These are phyloP conservation scores for Colletotrichum coccodes DNA, from an alignment of 2,329 filamentous ascomycete genomes.

Conservation along the genomic window DNA sequence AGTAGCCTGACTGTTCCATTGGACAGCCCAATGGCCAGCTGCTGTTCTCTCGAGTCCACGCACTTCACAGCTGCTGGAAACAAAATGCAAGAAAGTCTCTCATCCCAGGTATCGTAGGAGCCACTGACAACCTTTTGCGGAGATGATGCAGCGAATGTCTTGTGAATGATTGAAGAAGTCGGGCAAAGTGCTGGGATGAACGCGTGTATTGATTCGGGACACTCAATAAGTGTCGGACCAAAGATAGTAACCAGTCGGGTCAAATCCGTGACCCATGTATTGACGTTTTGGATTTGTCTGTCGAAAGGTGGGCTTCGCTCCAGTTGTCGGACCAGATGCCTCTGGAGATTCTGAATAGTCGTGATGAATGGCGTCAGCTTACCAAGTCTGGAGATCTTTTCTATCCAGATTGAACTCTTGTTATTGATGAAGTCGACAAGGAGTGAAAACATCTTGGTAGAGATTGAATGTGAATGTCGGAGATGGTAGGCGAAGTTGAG, in stretches of 20 bases:
- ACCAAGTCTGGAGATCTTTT: background rate
- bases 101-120: background rate
- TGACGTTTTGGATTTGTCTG: background rate
- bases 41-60: background rate
- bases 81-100: background rate
- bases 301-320: background rate
- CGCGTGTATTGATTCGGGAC: background rate
- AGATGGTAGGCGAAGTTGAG: slow-evolving; percentile 11
- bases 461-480: background rate
- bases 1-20: background rate
- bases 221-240: background rate
- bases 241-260: background rate
- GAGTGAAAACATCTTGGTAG: background rate
- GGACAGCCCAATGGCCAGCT: background rate
- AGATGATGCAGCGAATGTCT: background rate
- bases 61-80: background rate
- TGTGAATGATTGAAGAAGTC: background rate
- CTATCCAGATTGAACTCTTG: background rate
- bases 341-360: background rate
- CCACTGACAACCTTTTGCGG: background rate
- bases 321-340: background rate
- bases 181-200: background rate
- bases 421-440: background rate
- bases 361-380: background rate
- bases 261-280: background rate